Percentiles rank a stretch among this genome's conserved stretches.
Conservation (phyloP, 208 protist species). For the Angomonas deanei region DNA sequence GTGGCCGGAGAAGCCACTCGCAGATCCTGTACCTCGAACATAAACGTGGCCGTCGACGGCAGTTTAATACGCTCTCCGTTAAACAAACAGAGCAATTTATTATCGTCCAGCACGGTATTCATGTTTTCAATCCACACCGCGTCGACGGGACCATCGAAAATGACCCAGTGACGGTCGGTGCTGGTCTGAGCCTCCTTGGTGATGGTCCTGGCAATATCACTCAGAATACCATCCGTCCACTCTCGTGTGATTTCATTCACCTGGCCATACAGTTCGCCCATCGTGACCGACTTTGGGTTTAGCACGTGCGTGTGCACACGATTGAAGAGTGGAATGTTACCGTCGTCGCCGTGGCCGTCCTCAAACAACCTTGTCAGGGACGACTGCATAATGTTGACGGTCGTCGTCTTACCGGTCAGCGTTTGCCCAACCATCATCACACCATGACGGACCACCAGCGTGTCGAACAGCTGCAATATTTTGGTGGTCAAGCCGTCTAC, state of each 20-base stretch:
- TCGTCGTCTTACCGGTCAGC: slow-evolving; percentile 91
- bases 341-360: slow-evolving; percentile 66
- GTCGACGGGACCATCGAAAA: slow-evolving; percentile 99
- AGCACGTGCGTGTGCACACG: slow-evolving; percentile 74
- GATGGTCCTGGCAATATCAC: slow-evolving; percentile 87
- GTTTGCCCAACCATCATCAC: slow-evolving; percentile 96
- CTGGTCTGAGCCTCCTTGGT: slow-evolving; percentile 63
- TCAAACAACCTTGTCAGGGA: slow-evolving; percentile 77
- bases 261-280: slow-evolving; percentile 95
- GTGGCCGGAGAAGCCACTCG: slow-evolving; percentile 97
- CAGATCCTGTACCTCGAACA: slow-evolving; percentile 99
- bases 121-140: slow-evolving; percentile 99
- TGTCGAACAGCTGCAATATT: slow-evolving; percentile 93
- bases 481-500: slow-evolving; percentile 86
- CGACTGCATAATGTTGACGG: slow-evolving; percentile 68
- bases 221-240: slow-evolving; percentile 96
- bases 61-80: slow-evolving; percentile 97
- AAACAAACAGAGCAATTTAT: slow-evolving; percentile 97
- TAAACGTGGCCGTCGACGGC: slow-evolving; percentile 88
- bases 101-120: slow-evolving; percentile 99
- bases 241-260: slow-evolving; percentile 96
- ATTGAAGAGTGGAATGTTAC: slow-evolving; percentile 73
- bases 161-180: slow-evolving; percentile 91
- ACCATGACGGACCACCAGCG: slow-evolving; percentile 88
- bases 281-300: slow-evolving; percentile 96